Percentiles rank a stretch among this genome's conserved stretches.
Conservation (phyloP, 1,284 basidiomycete genomes). For the Ustilago cynodontis region DNA sequence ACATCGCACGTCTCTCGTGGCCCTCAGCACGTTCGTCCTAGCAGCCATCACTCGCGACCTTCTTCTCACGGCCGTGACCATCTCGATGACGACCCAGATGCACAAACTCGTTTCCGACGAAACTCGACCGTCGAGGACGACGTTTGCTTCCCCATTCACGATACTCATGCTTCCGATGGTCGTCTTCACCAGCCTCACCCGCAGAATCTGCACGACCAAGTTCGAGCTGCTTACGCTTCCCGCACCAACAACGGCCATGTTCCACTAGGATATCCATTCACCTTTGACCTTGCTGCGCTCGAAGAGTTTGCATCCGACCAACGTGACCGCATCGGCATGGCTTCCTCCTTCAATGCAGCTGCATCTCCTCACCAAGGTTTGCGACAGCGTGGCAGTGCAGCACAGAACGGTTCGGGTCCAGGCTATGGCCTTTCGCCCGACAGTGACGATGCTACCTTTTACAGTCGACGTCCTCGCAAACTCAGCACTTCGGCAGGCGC, state of each 20-base stretch:
- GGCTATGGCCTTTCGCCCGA: constrained; percentile 61
- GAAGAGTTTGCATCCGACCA: constrained; percentile 65
- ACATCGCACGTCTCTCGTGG: constrained; percentile 49
- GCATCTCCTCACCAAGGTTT: constrained; percentile 31
- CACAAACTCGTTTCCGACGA: constrained; percentile 44
- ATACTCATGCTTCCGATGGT: constrained; percentile 22
- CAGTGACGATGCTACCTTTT: constrained; percentile 66
- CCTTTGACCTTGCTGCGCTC: constrained; percentile 63
- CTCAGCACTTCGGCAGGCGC: constrained; percentile 45
- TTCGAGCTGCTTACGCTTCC: constrained; percentile 21
- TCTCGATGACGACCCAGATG: constrained; percentile 21
- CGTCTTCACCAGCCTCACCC: constrained; percentile 26
- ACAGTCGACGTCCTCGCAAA: constrained; percentile 64
- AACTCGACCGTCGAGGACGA: constrained; percentile 62
- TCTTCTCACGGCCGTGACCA: constrained; percentile 13
- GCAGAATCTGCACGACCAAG: constrained; percentile 27
- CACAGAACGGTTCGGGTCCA: constrained; percentile 33
- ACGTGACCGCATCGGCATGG: constrained; percentile 55
- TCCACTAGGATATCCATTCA: constrained; percentile 65
- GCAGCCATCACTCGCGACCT: constrained; percentile 33
- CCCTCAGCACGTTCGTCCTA: constrained; percentile 16
- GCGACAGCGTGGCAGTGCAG: constrained; percentile 30
- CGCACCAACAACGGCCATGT: constrained; percentile 25
- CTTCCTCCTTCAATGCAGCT: constrained; percentile 29
- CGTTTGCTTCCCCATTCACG: constrained; percentile 67